Base-by-base conservation (phyloP, 2,329 filamentous ascomycete species). In the Penicillium sp. region DNA sequence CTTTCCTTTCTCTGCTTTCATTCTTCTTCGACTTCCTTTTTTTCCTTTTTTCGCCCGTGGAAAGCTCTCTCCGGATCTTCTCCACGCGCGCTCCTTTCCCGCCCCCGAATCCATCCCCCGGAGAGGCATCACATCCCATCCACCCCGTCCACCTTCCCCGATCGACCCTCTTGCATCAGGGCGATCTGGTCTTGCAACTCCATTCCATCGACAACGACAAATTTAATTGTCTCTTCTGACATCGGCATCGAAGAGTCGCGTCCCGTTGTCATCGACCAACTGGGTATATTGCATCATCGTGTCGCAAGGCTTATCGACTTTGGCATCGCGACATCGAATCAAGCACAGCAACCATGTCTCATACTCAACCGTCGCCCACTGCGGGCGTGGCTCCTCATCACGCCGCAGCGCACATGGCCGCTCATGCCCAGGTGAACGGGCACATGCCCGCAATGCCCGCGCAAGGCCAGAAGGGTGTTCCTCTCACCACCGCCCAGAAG, bases 341-440 rank as follows among this genome's bases (percentile, higher is more conserved):
- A 52, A 52, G 29, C 34, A 21, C 54, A 31, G 42, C 39, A 46
- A 75, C 59, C 61, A 91, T 91, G 87, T 87, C 87, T 65, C 89
- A 90, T 74, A 88, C 90, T 67, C 90, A 92, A 70, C 87, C 88
- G 37, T 93, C 90, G 66, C 90, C 90, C 36, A 89, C 89, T 55
- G 89, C 90, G 77, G 83, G 81, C 71, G 89, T 92, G 77, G 79
- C 82, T 59, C 79, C 81, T 56, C 85, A 87, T 68, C 85, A 87
- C 77, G 67, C 56, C 28, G 56, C 51, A 11, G 59, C 67, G 34
- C 69, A 71, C 53, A 60, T 71, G 51, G 69, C 67, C 6, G 65
- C 67, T 31, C 69, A 71, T 39, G 61, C 65, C 11, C 68, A 69
- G 48, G 69, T 67, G 44, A 72, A 72, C 51, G 85, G 83, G 49